Conservation (phyloP, 2,329 filamentous ascomycete genomes). For the Seiridium cupressi region DNA sequence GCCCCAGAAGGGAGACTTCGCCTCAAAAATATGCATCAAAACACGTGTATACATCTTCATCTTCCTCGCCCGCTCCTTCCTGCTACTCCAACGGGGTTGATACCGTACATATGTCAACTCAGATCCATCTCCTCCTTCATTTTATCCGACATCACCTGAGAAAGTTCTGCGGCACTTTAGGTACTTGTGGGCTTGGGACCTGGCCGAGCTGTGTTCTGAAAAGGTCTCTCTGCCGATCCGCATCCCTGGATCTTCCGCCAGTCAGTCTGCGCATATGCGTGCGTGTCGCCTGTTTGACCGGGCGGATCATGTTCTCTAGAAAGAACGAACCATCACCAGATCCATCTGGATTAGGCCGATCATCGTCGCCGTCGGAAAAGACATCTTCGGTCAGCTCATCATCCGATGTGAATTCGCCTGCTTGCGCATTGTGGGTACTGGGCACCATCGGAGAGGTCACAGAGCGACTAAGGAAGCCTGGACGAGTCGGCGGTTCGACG, state of each 20-base stretch:
- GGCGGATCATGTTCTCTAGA: constrained; percentile 60
- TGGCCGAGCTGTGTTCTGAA: constrained; percentile 29
- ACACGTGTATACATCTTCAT: too few relatives aligned
- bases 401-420: constrained; percentile 67
- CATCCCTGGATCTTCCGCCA: constrained; percentile 46
- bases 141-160: constrained; percentile 9
- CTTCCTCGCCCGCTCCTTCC: too few relatives aligned
- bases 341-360: constrained; percentile 33
- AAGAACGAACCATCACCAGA: constrained; percentile 49
- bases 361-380: constrained; percentile 75
- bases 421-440: constrained; percentile 51
- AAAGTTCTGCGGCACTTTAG: constrained; percentile 36
- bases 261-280: constrained; percentile 62
- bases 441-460: constrained; percentile 76
- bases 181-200: constrained; percentile 37
- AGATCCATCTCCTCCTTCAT: constrained; percentile 2
- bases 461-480: constrained; percentile 75
- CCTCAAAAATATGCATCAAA: too few relatives aligned
- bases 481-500: constrained; percentile 44
- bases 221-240: constrained; percentile 32
- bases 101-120: too few relatives aligned
- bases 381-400: constrained; percentile 74
- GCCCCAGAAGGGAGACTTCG: too few relatives aligned
- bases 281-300: constrained; percentile 54
- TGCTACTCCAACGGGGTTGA: too few relatives aligned